A percentile compares a stretch with the other conserved stretches of the same genome.
Evolutionary conservation across 352 stramenopile species (phyloP).

Genomic region (Thalassiosira mediterranea): DNA sequence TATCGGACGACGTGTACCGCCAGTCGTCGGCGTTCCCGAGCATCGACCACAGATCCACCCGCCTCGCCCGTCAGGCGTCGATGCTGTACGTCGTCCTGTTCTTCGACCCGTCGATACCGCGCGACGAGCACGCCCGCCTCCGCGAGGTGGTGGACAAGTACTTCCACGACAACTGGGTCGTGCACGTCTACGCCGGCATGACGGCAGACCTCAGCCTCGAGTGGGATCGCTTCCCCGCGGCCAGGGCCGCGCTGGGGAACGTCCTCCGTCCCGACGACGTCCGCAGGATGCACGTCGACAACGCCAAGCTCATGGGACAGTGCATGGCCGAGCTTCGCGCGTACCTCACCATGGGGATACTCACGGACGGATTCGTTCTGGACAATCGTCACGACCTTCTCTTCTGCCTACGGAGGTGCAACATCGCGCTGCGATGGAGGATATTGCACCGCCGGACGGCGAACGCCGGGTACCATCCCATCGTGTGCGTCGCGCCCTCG

Average conservation of each 20-base stretch:
- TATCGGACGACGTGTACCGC: slow-evolving; percentile 94
- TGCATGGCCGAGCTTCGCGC: slow-evolving; percentile 90
- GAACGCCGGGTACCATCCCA: slow-evolving; percentile 18
- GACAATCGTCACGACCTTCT: slow-evolving; percentile 91
- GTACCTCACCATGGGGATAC: slow-evolving; percentile 83
- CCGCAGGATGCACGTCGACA: slow-evolving; percentile 88
- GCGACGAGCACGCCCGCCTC: slow-evolving; percentile 90
- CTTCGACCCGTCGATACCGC: slow-evolving; percentile 90
- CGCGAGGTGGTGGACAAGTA: slow-evolving; percentile 94
- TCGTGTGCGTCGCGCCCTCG: slow-evolving; percentile 30
- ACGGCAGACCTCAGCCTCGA: slow-evolving; percentile 92
- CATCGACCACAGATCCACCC: slow-evolving; percentile 90
- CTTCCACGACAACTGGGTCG: slow-evolving; percentile 96
- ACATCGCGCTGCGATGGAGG: slow-evolving; percentile 92
- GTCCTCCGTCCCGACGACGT: slow-evolving; percentile 89
- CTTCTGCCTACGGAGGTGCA: slow-evolving; percentile 90
- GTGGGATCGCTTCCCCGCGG: slow-evolving; percentile 90
- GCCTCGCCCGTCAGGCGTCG: slow-evolving; percentile 89
- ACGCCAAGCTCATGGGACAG: slow-evolving; percentile 87
- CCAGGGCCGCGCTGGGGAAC: slow-evolving; percentile 86
- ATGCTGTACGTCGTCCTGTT: slow-evolving; percentile 96
- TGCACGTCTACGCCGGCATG: slow-evolving; percentile 86
- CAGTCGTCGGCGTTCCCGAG: slow-evolving; percentile 91
- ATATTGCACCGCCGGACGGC: slow-evolving; percentile 89
- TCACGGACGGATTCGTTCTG: slow-evolving; percentile 92